Base-by-base conservation (phyloP, 208 protist species). In the Acanthamoeba lenticulata region DNA sequence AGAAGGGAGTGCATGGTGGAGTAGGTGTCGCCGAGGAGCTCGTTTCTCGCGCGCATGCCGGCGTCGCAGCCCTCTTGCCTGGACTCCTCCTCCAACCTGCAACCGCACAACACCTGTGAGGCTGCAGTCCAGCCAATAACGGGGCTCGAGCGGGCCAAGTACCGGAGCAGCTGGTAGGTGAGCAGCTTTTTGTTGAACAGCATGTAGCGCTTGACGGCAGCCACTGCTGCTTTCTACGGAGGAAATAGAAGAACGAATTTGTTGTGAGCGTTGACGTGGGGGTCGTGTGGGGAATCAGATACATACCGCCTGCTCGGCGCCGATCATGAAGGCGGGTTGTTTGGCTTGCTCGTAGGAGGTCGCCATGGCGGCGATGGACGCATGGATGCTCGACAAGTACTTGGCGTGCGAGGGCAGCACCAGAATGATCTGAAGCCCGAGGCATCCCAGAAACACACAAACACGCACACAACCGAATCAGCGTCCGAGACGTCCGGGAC, bases 101-200 rank as follows among this genome's bases (percentile, higher is more conserved):
- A 13, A 29, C 34, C n/a, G 17, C 27, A 9, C 21, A 27, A 17
- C 19, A 11, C 17, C 6, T 21, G 45, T 15, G 0, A 69, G 0
- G 3, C 32, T 21, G 11, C 32, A 32, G 0, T 38, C 21, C 27
- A 60, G 52, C 1, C 27, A 21, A 38, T 69, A 32, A 38, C 19
- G 0, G 69, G 6, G 45, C 38, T 2, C 19, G 67, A 13, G 38
- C 21, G 29, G 1, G 67, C 6, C 6, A 74, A 36, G 65, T 81
- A 81, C 69, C 69, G 69, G 32, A 81, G 69, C 69, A 81, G 40
- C 29, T 89, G 81, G 38, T 89, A 89, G 32, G 81, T 89, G 1
- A 89, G 81, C 5, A 89, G 49, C 81, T 89, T 89, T 21, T 89
- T 89, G 47, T 89, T 89, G 47, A 89, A 89, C 47, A 89, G 81